Conservation (phyloP, 2,329 filamentous ascomycete species). For the Didymellaceae sp. region DNA sequence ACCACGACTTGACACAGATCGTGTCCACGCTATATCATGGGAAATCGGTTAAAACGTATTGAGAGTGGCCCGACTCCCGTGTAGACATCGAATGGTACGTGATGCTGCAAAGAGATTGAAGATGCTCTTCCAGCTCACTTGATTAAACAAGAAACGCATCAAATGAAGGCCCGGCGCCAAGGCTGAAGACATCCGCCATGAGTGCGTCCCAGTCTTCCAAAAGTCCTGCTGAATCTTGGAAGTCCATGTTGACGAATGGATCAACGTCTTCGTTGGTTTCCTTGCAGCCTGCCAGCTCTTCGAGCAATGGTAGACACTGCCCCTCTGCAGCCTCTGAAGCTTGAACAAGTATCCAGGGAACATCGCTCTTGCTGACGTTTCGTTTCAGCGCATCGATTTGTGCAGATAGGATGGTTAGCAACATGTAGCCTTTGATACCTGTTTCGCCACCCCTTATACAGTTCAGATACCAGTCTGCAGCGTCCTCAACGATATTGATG, state of each 20-base stretch:
- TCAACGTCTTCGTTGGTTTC: background rate
- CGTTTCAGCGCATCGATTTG: constrained; percentile 32
- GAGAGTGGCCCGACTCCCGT: too few relatives aligned
- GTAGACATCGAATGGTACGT: too few relatives aligned
- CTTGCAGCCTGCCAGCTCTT: constrained; percentile 20
- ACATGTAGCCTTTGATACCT: constrained; percentile 38
- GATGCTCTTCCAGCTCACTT: background rate
- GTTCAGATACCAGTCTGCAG: constrained; percentile 25
- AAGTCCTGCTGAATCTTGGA: constrained; percentile 18
- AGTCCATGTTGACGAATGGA: constrained; percentile 7
- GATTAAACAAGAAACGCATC: background rate
- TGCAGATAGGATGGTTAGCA: constrained; percentile 26
- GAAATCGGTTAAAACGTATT: too few relatives aligned
- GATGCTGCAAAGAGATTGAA: too few relatives aligned
- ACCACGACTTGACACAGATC: too few relatives aligned
- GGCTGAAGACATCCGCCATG: constrained; percentile 25
- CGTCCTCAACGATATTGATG: constrained; percentile 27
- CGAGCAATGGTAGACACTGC: constrained; percentile 28
- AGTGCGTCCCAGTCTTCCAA: constrained; percentile 28
- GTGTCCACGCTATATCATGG: too few relatives aligned
- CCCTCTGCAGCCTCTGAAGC: constrained; percentile 27
- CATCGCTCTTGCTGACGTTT: constrained; percentile 17
- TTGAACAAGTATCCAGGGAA: constrained; percentile 21
- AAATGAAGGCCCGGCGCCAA: constrained; percentile 6
- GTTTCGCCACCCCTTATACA: constrained; percentile 40